Conservation (phyloP, 2,329 filamentous ascomycete species). For the Furcasterigmium sp. region DNA sequence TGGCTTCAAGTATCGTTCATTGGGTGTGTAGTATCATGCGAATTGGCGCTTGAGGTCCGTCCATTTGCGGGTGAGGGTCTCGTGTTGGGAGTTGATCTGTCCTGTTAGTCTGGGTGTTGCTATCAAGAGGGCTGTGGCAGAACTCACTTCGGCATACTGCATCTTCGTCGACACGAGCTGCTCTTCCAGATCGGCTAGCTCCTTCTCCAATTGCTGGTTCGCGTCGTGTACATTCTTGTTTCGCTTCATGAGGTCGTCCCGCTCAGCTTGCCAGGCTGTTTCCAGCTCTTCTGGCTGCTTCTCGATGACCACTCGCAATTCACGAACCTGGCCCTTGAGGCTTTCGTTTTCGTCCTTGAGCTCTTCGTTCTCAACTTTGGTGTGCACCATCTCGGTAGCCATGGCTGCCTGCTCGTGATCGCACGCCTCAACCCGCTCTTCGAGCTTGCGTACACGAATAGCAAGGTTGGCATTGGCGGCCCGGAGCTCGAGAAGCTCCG, state of each 20-base stretch:
- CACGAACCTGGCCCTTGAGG: constrained; percentile 75
- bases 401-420: constrained; percentile 88
- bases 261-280: constrained; percentile 72
- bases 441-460: constrained; percentile 75
- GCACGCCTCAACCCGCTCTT: constrained; percentile 81
- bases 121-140: neutral
- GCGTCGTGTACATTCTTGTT: constrained; percentile 93
- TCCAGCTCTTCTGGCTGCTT: constrained; percentile 88
- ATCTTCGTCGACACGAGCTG: constrained; percentile 91
- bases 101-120: too few species aligned
- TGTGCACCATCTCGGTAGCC: constrained; percentile 84
- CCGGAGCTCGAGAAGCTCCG: constrained; percentile 71
- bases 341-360: constrained; percentile 86
- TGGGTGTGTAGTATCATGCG: constrained; percentile 23
- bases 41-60: constrained; percentile 63
- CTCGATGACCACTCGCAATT: constrained; percentile 82
- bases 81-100: constrained; percentile 68
- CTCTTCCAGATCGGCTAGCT: constrained; percentile 87
- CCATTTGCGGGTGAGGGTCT: constrained; percentile 72
- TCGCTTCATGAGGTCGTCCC: constrained; percentile 85
- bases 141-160: constrained; percentile 87
- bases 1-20: neutral
- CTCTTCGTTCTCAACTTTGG: constrained; percentile 90
- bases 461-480: constrained; percentile 61
- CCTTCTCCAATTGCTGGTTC: constrained; percentile 82